Base-by-base conservation (phyloP, 2,329 filamentous ascomycete species). In the Phialophora macrospora region DNA sequence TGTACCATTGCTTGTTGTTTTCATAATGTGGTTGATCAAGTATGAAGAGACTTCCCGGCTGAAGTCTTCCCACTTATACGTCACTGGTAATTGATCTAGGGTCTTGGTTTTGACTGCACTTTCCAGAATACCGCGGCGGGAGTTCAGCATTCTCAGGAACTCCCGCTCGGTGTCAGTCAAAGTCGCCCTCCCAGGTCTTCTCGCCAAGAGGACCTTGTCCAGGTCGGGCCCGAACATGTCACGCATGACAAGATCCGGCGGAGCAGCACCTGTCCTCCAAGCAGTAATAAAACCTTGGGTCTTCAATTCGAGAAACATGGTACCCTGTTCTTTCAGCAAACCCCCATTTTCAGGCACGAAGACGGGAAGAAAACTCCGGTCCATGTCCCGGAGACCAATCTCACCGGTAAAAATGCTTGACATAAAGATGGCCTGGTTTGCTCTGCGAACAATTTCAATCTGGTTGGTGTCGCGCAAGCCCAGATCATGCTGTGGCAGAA, bases 201-300 rank as follows among this genome's bases (percentile, higher is more conserved):
- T 79, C 14, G 79, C 77, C 44, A 86, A 74, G 0, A 90, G 77
- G 22, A 81, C 78, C 17, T 84, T 77, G 57, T 84, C 83, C 51
- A 89, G 77, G 65, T 86, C 81, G 30, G 80, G 75, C 0, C 86
- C 86, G 70, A 90, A 89, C 0, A 89, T 76, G 60, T 87, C 83
- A 62, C 85, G 82, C 30, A 89, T 75, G 30, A 88, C 79, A 49
- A 87, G 82, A 22, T 85, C 83, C 56, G 83, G 82, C 1, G 80
- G 79, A 30, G 81, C 82, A 61, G 87, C 82, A 49, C 82, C 82
- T 71, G 83, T 84, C 69, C 85, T 83, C 72, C 87, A 80, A 3
- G 85, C 84, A 3, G 85, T 86, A 63, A 89, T 86, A 71, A 88
- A 89, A 14, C 87, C 86, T 73, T 89, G 87, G 1, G 87, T 89